These are phyloP conservation scores for Malassezia pachydermatis DNA, from an alignment of 1,284 basidiomycete genomes.

Conservation along the genomic window DNA sequence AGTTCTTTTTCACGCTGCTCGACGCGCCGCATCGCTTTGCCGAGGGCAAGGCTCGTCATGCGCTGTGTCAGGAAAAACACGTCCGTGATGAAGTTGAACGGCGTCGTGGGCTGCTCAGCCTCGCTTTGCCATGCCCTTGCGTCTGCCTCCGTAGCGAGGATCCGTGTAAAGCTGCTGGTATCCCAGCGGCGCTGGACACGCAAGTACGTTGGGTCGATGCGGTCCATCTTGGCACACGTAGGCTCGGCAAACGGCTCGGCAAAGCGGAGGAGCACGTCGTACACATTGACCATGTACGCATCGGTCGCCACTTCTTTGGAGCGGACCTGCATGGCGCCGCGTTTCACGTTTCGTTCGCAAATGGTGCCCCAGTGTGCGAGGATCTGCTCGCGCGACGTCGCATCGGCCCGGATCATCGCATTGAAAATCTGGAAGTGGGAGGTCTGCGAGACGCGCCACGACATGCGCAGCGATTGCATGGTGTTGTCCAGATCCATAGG, in stretches of 20 bases:
- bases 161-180: conserved; percentile 34
- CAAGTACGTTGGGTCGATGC: conserved; percentile 69
- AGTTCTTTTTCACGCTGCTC: conserved; percentile 61
- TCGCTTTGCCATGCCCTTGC: conserved; percentile 31
- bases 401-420: conserved; percentile 68
- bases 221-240: conserved; percentile 71
- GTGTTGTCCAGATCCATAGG: conserved; percentile 30
- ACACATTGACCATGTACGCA: conserved; percentile 84
- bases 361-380: conserved; percentile 71
- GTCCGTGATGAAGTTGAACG: conserved; percentile 83
- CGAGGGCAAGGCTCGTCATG: conserved; percentile 50
- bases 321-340: conserved; percentile 80
- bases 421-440: conserved; percentile 83
- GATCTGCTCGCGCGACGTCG: conserved; percentile 69
- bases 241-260: conserved; percentile 96
- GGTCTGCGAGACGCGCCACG: conserved; percentile 52
- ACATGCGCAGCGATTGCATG: conserved; percentile 28
- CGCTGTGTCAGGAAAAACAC: conserved; percentile 65
- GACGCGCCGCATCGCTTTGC: conserved; percentile 56
- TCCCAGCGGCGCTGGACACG: conserved; percentile 37
- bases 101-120: conserved; percentile 10
- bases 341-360: conserved; percentile 67
- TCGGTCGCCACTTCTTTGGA: conserved; percentile 75
- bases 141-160: conserved; percentile 42
- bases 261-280: conserved; percentile 69